Evolutionary conservation across 2,329 filamentous ascomycete genomes (phyloP).

Genomic region (Penicillium sp.): DNA sequence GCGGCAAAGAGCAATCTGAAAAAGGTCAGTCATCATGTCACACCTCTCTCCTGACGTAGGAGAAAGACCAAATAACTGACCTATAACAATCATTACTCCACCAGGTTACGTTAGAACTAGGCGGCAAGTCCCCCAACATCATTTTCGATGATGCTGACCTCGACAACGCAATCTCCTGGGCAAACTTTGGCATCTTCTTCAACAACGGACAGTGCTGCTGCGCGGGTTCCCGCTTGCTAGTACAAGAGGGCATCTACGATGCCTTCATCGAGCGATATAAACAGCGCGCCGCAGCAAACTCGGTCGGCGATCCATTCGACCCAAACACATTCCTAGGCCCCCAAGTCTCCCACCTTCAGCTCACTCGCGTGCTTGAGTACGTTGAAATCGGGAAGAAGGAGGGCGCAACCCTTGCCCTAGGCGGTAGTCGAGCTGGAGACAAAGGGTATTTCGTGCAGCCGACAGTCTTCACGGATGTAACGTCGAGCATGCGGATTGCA

Average conservation of each 20-base stretch:
- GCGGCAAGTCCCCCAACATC: conserved; percentile 1
- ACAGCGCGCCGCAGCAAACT: not conserved
- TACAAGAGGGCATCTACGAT: conserved; percentile 2
- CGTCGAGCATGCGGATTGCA: conserved; percentile 66
- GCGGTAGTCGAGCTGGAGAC: conserved; percentile 67
- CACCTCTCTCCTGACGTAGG: too few relatives aligned
- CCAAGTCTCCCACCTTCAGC: conserved; percentile 78
- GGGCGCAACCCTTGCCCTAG: conserved; percentile 63
- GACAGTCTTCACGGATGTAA: conserved; percentile 78
- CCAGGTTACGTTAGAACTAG: conserved; percentile 1
- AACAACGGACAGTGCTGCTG: conserved; percentile 1
- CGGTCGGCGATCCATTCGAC: conserved; percentile 58
- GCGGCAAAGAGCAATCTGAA: not conserved
- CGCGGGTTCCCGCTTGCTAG: not conserved
- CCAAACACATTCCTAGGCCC: conserved; percentile 80
- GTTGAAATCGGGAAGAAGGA: conserved; percentile 65
- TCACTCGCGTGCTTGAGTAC: conserved; percentile 78
- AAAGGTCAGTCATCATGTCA: too few relatives aligned
- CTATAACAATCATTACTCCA: too few relatives aligned
- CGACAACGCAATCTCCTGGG: not conserved
- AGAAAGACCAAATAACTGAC: too few relatives aligned
- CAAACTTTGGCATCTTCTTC: not conserved
- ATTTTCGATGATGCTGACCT: conserved; percentile 2
- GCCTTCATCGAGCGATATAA: not conserved
- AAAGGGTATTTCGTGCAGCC: conserved; percentile 88